Conservation (phyloP, 2,329 filamentous ascomycete genomes). For the Ascochyta koolunga region DNA sequence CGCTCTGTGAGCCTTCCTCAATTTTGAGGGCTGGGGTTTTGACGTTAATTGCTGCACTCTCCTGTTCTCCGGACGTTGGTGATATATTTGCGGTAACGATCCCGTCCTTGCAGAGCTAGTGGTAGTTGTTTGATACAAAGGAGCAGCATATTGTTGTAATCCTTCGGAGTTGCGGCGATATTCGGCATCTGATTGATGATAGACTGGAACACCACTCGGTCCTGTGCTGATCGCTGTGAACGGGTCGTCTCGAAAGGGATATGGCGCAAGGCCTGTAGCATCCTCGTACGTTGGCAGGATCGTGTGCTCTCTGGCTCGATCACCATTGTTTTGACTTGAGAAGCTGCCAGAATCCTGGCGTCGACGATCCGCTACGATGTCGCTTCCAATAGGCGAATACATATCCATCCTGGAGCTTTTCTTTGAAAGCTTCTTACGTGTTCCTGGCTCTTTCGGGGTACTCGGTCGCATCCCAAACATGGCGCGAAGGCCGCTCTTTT, state of each 20-base stretch:
- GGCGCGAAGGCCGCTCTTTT: conserved; percentile 28
- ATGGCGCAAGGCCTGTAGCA: conserved; percentile 10
- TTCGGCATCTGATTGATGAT: conserved; percentile 17
- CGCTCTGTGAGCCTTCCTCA: conserved; percentile 32
- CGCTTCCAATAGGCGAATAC: conserved; percentile 14
- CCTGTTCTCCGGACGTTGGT: conserved; percentile 7
- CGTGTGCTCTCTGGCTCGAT: conserved; percentile 10
- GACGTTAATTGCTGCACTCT: neutral
- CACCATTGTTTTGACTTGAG: conserved; percentile 23
- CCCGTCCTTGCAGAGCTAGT: conserved; percentile 19
- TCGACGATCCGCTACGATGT: conserved; percentile 14
- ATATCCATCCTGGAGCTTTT: conserved; percentile 24
- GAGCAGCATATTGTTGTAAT: conserved; percentile 28
- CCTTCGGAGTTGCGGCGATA: conserved; percentile 37
- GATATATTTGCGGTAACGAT: conserved; percentile 22
- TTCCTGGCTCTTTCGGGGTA: conserved; percentile 22
- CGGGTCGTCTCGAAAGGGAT: conserved; percentile 24
- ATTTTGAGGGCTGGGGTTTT: conserved; percentile 24
- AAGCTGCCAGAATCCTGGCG: conserved; percentile 37
- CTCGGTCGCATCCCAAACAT: conserved; percentile 28
- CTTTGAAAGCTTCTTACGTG: conserved; percentile 34
- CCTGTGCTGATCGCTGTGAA: conserved; percentile 20
- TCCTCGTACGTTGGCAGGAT: conserved; percentile 22
- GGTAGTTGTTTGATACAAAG: conserved; percentile 24
- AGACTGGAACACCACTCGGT: neutral